These are phyloP conservation scores for Mucor indicus DNA, from an alignment of 371 early-diverging fungal species.

Conservation along the genomic window DNA sequence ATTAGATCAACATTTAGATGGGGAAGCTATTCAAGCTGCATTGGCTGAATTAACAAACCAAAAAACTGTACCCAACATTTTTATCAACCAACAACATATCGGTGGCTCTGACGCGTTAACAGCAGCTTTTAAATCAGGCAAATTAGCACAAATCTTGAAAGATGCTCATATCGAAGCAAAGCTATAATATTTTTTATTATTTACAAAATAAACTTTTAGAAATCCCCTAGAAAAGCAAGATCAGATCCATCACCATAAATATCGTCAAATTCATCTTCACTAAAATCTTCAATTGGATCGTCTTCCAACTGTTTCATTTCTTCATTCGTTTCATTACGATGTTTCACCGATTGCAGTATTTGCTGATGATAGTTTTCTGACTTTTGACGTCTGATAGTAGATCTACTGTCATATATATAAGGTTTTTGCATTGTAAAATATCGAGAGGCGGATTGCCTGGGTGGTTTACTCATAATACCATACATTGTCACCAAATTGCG, in stretches of 20 bases:
- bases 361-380: background rate
- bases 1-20: constrained; percentile 60
- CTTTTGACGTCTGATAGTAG: background rate
- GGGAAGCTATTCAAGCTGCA: constrained; percentile 73
- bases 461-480: constrained; percentile 22
- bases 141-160: constrained; percentile 53
- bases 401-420: background rate
- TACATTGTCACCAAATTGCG: constrained; percentile 17
- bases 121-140: constrained; percentile 50
- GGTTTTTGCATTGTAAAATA: background rate
- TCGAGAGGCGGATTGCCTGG: background rate
- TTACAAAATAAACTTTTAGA: background rate
- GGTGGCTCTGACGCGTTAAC: constrained; percentile 83
- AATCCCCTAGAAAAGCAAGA: background rate
- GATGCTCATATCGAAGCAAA: constrained; percentile 17
- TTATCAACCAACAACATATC: constrained; percentile 74
- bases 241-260: constrained; percentile 36
- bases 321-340: background rate
- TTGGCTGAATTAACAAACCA: constrained; percentile 73
- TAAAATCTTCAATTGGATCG: constrained; percentile 11
- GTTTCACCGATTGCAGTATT: background rate
- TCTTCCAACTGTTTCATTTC: background rate
- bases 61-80: constrained; percentile 91
- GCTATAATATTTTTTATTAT: constrained; percentile 1
- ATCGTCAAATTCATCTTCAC: constrained; percentile 25